A percentile compares a stretch with the other conserved stretches of the same genome.
Evolutionary conservation across 1,284 basidiomycete species (phyloP).

Genomic region (Ustanciosporium gigantosporum): DNA sequence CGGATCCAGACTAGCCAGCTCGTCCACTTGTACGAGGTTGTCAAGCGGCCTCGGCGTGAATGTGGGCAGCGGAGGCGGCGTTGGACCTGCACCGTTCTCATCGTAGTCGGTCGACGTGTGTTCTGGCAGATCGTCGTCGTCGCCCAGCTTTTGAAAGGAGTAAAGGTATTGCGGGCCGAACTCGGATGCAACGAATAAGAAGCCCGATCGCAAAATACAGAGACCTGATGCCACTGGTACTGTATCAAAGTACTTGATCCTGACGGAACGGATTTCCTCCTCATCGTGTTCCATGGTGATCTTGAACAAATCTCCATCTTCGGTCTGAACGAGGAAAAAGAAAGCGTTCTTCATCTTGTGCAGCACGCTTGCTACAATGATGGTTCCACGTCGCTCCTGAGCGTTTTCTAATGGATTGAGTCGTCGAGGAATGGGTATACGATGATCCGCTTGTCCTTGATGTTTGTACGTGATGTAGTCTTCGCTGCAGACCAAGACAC

Average conservation of each 20-base stretch:
- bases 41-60: conserved; percentile 56
- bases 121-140: conserved; percentile 57
- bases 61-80: conserved; percentile 34
- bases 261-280: conserved; percentile 51
- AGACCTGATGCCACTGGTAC: conserved; percentile 55
- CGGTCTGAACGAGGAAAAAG: conserved; percentile 58
- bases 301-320: conserved; percentile 60
- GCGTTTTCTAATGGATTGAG: conserved; percentile 45
- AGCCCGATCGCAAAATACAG: conserved; percentile 57
- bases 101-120: conserved; percentile 49
- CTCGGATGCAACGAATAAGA: conserved; percentile 57
- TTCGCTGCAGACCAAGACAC: conserved; percentile 59
- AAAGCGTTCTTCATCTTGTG: conserved; percentile 60
- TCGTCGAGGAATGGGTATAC: conserved; percentile 57
- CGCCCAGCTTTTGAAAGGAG: conserved; percentile 60
- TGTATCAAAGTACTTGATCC: conserved; percentile 61
- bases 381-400: conserved; percentile 40
- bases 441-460: conserved; percentile 53
- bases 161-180: conserved; percentile 52
- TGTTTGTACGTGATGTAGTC: conserved; percentile 60
- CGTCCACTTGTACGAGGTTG: conserved; percentile 54
- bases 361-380: conserved; percentile 56
- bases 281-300: conserved; percentile 60
- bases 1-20: conserved; percentile 53
- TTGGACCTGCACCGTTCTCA: conserved; percentile 33